phyloP scores from a whole-genome alignment of 2,329 filamentous ascomycete species.

The Fusarium ramigenum region DNA sequence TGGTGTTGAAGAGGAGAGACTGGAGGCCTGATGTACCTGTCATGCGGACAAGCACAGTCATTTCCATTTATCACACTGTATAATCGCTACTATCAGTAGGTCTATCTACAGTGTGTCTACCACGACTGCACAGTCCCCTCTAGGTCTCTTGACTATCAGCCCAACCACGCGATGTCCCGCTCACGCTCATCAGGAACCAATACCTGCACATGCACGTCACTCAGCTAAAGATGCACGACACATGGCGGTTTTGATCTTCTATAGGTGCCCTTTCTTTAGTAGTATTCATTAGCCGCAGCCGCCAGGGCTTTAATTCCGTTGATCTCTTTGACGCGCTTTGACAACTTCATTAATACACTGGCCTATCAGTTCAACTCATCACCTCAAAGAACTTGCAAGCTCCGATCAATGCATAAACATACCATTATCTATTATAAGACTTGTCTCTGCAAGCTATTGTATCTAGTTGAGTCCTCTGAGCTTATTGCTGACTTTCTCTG shows the following conservation, averaged over 20 bases:
- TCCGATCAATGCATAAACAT: neutral
- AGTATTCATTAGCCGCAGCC: conserved; percentile 13
- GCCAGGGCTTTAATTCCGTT: neutral
- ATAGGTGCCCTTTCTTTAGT: conserved; percentile 17
- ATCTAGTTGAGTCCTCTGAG: neutral
- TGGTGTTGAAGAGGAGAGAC: conserved; percentile 22
- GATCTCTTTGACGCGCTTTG: conserved; percentile 17
- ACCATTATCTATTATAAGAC: neutral
- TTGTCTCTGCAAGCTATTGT: neutral
- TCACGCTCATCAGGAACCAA: conserved; percentile 33
- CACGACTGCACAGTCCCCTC: neutral
- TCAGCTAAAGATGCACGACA: conserved; percentile 36
- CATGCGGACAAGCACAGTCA: conserved; percentile 14
- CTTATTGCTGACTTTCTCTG: neutral
- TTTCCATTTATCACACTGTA: neutral
- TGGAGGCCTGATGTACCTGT: conserved; percentile 25
- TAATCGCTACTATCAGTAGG: rapidly evolving
- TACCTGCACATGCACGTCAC: conserved; percentile 36
- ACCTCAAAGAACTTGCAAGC: conserved; percentile 7
- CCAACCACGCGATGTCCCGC: conserved; percentile 31
- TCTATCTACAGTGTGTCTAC: rapidly evolving
- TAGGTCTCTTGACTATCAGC: conserved; percentile 36
- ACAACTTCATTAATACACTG: neutral
- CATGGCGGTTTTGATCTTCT: conserved; percentile 7
- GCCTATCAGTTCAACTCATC: neutral